phyloP scores from a whole-genome alignment of 2,329 filamentous ascomycete genomes.

The Penicillium sp. region DNA sequence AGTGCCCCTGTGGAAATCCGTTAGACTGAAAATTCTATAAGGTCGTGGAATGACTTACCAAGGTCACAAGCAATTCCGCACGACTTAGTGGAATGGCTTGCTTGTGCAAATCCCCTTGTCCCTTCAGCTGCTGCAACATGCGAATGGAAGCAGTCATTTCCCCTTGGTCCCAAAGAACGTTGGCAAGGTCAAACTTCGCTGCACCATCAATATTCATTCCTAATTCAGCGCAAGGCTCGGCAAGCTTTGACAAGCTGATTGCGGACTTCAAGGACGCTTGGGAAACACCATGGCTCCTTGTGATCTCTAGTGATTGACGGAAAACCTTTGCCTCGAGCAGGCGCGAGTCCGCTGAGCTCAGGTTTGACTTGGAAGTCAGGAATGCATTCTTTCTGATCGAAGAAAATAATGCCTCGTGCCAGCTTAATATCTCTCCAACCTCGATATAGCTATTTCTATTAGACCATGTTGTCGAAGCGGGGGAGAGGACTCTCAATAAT shows the following conservation, averaged over 20 bases:
- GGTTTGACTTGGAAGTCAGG: conserved; percentile 63
- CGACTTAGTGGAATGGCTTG: conserved; percentile 74
- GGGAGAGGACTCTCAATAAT: background rate
- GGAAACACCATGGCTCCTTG: conserved; percentile 76
- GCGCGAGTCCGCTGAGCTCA: conserved; percentile 67
- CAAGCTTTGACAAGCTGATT: conserved; percentile 78
- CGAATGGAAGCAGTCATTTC: conserved; percentile 87
- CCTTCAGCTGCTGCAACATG: conserved; percentile 77
- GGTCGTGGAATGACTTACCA: conserved; percentile 53
- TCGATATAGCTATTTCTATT: conserved; percentile 55
- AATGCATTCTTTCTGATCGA: conserved; percentile 72
- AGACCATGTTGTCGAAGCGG: conserved; percentile 7
- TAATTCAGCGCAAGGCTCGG: conserved; percentile 68
- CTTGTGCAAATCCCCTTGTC: conserved; percentile 62
- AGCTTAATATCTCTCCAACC: conserved; percentile 78
- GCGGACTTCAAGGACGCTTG: conserved; percentile 88
- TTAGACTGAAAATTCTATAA: conserved; percentile 11
- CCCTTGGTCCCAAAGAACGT: conserved; percentile 90
- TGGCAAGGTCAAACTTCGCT: conserved; percentile 80
- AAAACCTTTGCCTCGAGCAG: conserved; percentile 77
- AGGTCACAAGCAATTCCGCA: conserved; percentile 80
- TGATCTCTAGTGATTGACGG: conserved; percentile 73
- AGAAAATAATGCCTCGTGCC: conserved; percentile 79
- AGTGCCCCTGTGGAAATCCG: conserved; percentile 61
- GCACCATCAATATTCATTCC: conserved; percentile 77